Evolutionary conservation across 1,284 basidiomycete genomes (phyloP), one percentile per base, ranked within the genome.

Genomic region (Cryptococcus sp.): DNA sequence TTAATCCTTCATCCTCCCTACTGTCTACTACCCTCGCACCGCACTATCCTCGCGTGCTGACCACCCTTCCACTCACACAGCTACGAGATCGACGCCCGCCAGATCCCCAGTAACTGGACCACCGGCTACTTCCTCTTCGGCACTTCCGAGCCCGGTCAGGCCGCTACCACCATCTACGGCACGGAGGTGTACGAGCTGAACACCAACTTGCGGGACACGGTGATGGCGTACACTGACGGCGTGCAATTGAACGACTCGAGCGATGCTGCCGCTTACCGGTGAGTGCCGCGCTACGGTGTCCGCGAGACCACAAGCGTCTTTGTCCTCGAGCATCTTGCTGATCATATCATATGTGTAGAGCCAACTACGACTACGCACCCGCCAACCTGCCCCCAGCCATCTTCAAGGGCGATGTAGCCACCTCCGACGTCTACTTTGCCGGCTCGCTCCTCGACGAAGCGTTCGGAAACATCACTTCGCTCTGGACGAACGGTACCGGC

Each of bases 131-230:
- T 51, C 42, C 49, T 71, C 22, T 60, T 65, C 52, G 80, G 79
- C 0, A 71, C 80, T 4, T 63, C 47, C 23, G 63, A 62, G 17
- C 81, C 81, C 0, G 74, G 69, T 39, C 50, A 75, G 39, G 72
- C 72, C 50, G 77, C 80, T 1, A 57, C 58, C 11, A 62, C 63
- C 30, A 68, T 81, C 40, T 82, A 83, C 64, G 83, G 83, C 25
- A 83, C 82, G 15, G 83, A 84, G 71, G 78, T 83, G 10, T 84
- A 81, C 65, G 81, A 82, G 68, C 68, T 84, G 55, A 83, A 83
- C 70, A 80, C 81, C 38, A 77, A 75, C 55, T 72, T 84, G 16
- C 75, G 81, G n/a, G 74, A 79, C 47, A 61, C 68, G 16, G 81
- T 78, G 2, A 61, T 78, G 22, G 59, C 55, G n/a, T 68, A 79